These are phyloP conservation scores for Amanita muscaria DNA, from an alignment of 768 basidiomycete species.

Conservation along the genomic window DNA sequence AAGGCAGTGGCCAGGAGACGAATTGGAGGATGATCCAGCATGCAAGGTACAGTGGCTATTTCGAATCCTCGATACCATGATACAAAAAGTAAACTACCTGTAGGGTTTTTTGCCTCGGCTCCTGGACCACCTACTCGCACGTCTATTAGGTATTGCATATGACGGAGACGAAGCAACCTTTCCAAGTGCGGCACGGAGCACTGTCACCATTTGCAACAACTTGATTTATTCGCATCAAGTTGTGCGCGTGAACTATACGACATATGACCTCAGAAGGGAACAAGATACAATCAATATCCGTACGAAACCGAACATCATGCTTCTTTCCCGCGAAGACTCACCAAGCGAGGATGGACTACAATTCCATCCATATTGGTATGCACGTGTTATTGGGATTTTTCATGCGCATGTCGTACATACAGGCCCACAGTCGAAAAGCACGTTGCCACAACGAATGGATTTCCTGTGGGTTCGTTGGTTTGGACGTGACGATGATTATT, in stretches of 20 bases:
- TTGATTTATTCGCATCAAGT: not conserved
- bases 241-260: not conserved
- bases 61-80: too few relatives aligned
- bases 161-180: not conserved
- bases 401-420: slow-evolving; percentile 19
- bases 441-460: not conserved
- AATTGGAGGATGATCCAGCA: slow-evolving; percentile 14
- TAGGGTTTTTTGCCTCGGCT: not conserved
- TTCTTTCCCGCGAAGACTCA: not conserved
- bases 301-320: slow-evolving; percentile 11
- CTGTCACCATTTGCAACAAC: not conserved
- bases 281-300: slow-evolving; percentile 32
- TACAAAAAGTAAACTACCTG: not conserved
- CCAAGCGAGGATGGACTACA: not conserved
- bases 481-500: slow-evolving; percentile 12
- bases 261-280: not conserved
- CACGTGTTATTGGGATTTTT: slow-evolving; percentile 21
- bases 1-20: slow-evolving; percentile 4
- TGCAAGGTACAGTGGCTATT: too few relatives aligned
- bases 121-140: not conserved
- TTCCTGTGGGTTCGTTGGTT: not conserved
- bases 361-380: slow-evolving; percentile 25
- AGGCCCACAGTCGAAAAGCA: not conserved
- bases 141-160: not conserved
- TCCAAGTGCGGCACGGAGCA: not conserved